These are phyloP conservation scores for Penicillium sp. DNA, from an alignment of 2,329 filamentous ascomycete species.

Conservation along the genomic window DNA sequence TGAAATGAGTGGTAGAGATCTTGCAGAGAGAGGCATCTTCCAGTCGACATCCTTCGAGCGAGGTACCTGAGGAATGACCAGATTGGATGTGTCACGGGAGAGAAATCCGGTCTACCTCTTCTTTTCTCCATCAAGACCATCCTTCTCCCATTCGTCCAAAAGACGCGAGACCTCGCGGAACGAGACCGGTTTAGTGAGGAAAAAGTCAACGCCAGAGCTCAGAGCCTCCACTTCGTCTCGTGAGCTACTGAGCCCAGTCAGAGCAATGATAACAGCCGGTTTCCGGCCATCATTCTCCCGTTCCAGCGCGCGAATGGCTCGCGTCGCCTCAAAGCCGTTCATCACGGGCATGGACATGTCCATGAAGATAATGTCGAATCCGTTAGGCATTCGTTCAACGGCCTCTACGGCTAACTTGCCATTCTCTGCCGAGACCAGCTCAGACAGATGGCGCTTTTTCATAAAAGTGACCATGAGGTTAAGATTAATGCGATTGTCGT, in stretches of 20 bases:
- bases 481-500: constrained; percentile 44
- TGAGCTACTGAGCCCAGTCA: constrained; percentile 42
- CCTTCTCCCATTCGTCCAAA: constrained; percentile 30
- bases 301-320: constrained; percentile 41
- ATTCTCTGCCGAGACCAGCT: constrained; percentile 37
- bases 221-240: constrained; percentile 41
- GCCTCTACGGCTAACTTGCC: constrained; percentile 41
- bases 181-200: constrained; percentile 44
- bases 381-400: constrained; percentile 26
- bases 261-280: constrained; percentile 39
- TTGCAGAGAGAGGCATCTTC: too few species aligned
- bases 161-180: constrained; percentile 40
- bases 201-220: constrained; percentile 41
- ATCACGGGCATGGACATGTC: constrained; percentile 46
- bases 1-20: too few species aligned
- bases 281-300: constrained; percentile 27
- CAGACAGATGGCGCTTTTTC: constrained; percentile 32
- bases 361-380: constrained; percentile 45
- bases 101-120: constrained; percentile 1
- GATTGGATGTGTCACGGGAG: too few species aligned
- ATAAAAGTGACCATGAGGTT: constrained; percentile 41
- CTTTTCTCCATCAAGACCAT: constrained; percentile 11
- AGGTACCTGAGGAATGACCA: too few species aligned
- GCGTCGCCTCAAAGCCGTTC: constrained; percentile 45
- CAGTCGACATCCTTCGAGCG: too few species aligned